These are phyloP conservation scores for Peronospora tabacina DNA, from an alignment of 352 stramenopile species.

Conservation along the genomic window DNA sequence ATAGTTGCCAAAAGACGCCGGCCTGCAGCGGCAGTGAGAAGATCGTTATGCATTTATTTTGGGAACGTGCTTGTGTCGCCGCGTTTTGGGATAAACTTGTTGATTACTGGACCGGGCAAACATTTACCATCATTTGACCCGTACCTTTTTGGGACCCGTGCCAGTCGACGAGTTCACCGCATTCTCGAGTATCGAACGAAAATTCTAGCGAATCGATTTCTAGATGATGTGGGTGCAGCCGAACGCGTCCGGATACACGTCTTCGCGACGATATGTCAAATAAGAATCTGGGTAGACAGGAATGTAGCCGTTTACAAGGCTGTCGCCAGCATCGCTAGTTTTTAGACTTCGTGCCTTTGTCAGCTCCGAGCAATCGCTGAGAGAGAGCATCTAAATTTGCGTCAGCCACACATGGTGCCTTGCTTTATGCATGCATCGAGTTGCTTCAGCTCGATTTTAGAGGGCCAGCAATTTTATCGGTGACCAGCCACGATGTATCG, in stretches of 20 bases:
- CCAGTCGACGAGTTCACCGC: too few species aligned
- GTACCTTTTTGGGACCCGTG: too few species aligned
- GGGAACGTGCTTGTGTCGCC: background rate
- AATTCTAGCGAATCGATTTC: too few species aligned
- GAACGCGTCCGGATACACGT: too few species aligned
- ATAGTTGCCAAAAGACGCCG: background rate
- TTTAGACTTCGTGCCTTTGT: background rate
- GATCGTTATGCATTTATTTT: background rate
- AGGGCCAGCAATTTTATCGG: background rate
- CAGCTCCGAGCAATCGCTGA: background rate
- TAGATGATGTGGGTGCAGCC: too few species aligned
- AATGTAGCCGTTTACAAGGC: too few species aligned
- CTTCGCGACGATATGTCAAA: too few species aligned
- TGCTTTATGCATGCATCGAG: background rate
- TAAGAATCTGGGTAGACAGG: too few species aligned
- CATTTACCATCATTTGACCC: background rate
- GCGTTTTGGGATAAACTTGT: background rate
- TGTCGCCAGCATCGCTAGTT: background rate
- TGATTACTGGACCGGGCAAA: background rate
- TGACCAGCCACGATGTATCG: background rate
- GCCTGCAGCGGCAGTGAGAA: background rate
- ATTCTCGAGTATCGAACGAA: too few species aligned
- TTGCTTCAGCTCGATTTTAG: background rate
- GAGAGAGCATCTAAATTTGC: background rate
- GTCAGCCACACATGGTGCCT: too few species aligned